Evolutionary conservation across 2,329 filamentous ascomycete genomes (phyloP).

Genomic region (Sporothrix inflata): DNA sequence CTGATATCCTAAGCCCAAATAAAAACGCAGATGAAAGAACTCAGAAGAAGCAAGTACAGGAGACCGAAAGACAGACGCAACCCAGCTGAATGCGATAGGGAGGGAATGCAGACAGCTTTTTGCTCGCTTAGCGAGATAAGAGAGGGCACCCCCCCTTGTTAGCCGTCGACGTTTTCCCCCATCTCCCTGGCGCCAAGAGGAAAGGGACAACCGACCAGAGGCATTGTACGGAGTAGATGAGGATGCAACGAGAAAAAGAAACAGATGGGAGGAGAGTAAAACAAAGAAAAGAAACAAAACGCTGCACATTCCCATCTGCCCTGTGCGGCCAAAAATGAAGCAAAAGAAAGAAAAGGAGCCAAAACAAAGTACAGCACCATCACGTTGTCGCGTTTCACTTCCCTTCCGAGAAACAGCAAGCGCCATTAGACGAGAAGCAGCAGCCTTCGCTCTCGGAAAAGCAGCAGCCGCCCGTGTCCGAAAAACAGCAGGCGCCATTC

Average conservation of each 20-base stretch:
- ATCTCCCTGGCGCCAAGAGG: background rate
- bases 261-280: background rate
- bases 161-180: too few species aligned
- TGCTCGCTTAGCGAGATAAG: background rate
- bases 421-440: conserved; percentile 32
- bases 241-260: background rate
- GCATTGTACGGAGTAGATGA: too few species aligned
- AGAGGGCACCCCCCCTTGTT: background rate
- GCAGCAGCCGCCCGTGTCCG: conserved; percentile 20
- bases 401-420: conserved; percentile 29
- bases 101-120: background rate
- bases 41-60: background rate
- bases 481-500: conserved; percentile 20
- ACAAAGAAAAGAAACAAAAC: background rate
- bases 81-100: background rate
- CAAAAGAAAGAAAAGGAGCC: background rate
- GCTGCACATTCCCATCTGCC: background rate
- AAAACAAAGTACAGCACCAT: too few species aligned
- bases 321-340: background rate
- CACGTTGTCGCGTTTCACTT: background rate
- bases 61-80: background rate
- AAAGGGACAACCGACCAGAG: background rate
- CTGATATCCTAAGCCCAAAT: background rate
- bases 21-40: background rate
- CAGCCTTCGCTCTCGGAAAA: conserved; percentile 31